phyloP scores from a whole-genome alignment of 192 early-diverging fungal species.

The Entophlyctis helioformis region DNA sequence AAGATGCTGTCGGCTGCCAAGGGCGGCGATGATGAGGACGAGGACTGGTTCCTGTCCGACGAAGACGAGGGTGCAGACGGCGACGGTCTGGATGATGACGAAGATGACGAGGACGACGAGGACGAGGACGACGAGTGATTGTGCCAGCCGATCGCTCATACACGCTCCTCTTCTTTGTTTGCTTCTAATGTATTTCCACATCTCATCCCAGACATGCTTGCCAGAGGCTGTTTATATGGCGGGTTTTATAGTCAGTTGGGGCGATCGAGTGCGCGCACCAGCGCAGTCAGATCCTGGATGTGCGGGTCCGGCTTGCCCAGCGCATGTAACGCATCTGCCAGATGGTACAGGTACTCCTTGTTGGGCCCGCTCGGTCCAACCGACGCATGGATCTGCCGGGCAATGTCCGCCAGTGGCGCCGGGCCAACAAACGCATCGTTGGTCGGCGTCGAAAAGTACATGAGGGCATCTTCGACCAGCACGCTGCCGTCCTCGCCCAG shows the following conservation, averaged over 20 bases:
- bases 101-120: conserved; percentile 26
- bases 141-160: no score
- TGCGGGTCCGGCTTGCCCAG: no score
- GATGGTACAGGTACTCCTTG: no score
- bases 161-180: no score
- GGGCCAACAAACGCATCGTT: conserved; percentile 72
- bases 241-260: no score
- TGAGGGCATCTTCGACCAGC: conserved; percentile 46
- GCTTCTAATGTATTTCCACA: no score
- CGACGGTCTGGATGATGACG: conserved; percentile 20
- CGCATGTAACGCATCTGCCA: no score
- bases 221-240: no score
- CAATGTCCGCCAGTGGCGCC: conserved; percentile 44
- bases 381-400: conserved; percentile 47
- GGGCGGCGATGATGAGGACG: conserved; percentile 37
- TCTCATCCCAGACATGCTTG: no score
- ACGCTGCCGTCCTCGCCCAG: no score
- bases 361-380: conserved; percentile 37
- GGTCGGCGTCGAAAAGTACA: conserved; percentile 63
- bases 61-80: conserved; percentile 45
- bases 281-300: no score
- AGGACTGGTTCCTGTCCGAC: conserved; percentile 33
- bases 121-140: conserved; percentile 9
- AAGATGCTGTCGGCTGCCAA: conserved; percentile 8
- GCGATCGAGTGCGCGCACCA: no score